Conservation (phyloP, 108 stramenopile species). For the Fragilariopsis cylindrus region DNA sequence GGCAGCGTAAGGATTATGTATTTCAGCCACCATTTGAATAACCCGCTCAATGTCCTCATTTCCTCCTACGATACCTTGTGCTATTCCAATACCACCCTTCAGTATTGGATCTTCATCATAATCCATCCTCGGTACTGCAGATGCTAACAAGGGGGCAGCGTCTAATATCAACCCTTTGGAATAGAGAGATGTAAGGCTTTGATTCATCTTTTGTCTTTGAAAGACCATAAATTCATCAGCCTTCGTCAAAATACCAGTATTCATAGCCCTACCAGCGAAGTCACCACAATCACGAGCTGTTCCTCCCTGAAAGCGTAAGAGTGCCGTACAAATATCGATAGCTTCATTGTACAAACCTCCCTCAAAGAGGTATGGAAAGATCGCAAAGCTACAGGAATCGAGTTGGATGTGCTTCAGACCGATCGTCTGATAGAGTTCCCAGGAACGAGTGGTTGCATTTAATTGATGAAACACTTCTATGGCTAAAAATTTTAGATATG, state of each 20-base stretch:
- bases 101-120: slow-evolving; percentile 32
- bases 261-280: slow-evolving; percentile 59
- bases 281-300: slow-evolving; percentile 62
- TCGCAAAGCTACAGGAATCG: slow-evolving; percentile 74
- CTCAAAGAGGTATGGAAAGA: slow-evolving; percentile 54
- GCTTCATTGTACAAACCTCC: slow-evolving; percentile 77
- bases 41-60: slow-evolving; percentile 55
- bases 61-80: slow-evolving; percentile 72
- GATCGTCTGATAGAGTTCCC: slow-evolving; percentile 50
- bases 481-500: slow-evolving; percentile 69
- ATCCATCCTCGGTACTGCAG: slow-evolving; percentile 16
- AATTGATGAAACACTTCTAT: slow-evolving; percentile 55
- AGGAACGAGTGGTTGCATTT: slow-evolving; percentile 46
- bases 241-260: slow-evolving; percentile 62
- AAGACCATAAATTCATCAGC: slow-evolving; percentile 72
- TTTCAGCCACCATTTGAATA: slow-evolving; percentile 57
- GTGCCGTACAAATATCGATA: slow-evolving; percentile 43
- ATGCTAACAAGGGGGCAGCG: slow-evolving; percentile 54
- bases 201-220: slow-evolving; percentile 66
- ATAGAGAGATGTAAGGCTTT: slow-evolving; percentile 55
- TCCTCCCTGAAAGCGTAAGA: slow-evolving; percentile 60
- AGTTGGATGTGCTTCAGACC: slow-evolving; percentile 79
- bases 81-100: slow-evolving; percentile 42
- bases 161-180: slow-evolving; percentile 75
- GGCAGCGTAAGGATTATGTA: slow-evolving; percentile 55